Base-by-base conservation (phyloP, 768 basidiomycete species). In the Clitopilus hobsonii region DNA sequence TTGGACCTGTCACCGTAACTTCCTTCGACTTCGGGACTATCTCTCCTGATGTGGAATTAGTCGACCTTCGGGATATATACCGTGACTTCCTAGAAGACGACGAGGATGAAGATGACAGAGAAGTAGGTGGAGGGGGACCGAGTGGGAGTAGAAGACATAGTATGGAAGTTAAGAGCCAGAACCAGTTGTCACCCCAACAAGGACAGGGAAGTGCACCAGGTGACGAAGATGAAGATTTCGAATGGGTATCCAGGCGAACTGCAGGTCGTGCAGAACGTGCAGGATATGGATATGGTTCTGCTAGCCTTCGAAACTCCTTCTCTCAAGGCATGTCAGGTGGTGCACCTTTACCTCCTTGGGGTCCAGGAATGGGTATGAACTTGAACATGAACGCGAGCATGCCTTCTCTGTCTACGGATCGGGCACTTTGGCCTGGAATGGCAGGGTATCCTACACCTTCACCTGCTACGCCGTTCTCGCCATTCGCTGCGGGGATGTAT, bases 61-160 rank as follows among this genome's bases (percentile, higher is more conserved):
- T 91, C 53, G 97, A 97, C 72, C 72, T 98, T 51, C 81, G 93
- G 48, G 94, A 98, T 75, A 92, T 98, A 55, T 92, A 95, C 71
- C 86, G 85, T 52, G 95, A 96, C 67, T 98, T 98, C 65, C 82
- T 97, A 53, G 91, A 94, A 56, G 89, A 89, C 60, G 88, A 91
- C 61, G 83, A 85, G 0, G 82, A 86, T 24, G 80, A 81, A 20
- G 61, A 70, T 8, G 73, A 78, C 36, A 68, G 75, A 53, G 78
- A 72, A 14, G 78, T 76, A n/a, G n/a, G n/a, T n/a, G n/a, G n/a
- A n/a, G n/a, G n/a, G n/a, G n/a, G n/a, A 0, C 76, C 76, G 1
- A 74, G 79, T 58, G 78, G 75, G 14, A 45, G 41, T 23, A 45
- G 41, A 18, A 45, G 41, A 23, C 41, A 45, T 45, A 8, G 6